Evolutionary conservation across 441 rosid species (phyloP), one percentile per base, ranked within the genome.

Genomic region (Manihot esculenta): DNA sequence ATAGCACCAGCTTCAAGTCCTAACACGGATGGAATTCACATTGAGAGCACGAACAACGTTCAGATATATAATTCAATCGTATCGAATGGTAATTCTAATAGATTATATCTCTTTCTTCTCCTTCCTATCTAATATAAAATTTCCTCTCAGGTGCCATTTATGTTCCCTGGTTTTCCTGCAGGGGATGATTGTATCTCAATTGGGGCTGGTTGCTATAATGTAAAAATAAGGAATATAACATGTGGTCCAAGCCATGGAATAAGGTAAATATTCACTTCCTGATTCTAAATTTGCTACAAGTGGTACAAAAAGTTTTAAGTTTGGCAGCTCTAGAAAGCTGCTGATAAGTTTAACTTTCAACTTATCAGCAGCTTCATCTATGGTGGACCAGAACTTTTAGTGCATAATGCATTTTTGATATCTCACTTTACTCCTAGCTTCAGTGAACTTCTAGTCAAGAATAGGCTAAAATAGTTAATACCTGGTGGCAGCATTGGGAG

Each of bases 191-290:
- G 85, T 58, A 77, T 84, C 30, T 84, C 87, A 30, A 84, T 84
- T 33, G 87, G 85, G 76, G 81, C 85, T 7, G 82, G 84, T 50
- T 73, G 78, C 64, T 76, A 79, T 68, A 71, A 82, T 68, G 79
- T 84, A 6, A 72, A 82, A n/a, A 80, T 84, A 70, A 74, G 72
- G 73, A 84, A 84, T 77, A 72, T 82, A 49, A 79, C 82, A 18
- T 84, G 87, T 59, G 85, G 87, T 63, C 85, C 87, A 66, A 62
- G 85, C 74, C 87, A 84, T 68, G 87, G 87, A 68, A 84, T 82
- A 76, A 84, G 87, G 87, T 81, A 77, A n/a, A 30, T 10, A 23
- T 26, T n/a, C 64, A 50, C 11, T 64, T 53, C 24, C 50, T 33
- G 7, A 1, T 18, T 48, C 41, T 44, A 45, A 51, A 41, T 71